phyloP scores from a whole-genome alignment of 768 basidiomycete genomes.

The Rubroboletus satanas region DNA sequence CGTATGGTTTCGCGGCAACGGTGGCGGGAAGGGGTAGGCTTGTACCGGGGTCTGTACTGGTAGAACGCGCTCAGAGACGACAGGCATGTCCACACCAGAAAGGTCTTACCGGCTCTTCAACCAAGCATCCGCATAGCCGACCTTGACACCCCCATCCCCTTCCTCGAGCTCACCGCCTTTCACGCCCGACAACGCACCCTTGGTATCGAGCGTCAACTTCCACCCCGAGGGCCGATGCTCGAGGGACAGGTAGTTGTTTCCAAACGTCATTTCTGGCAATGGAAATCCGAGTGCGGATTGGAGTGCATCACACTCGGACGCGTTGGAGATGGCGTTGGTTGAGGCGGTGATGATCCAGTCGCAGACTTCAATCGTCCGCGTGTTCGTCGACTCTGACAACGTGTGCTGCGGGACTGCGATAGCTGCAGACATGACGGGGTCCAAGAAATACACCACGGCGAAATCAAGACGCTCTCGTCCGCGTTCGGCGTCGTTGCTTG shows the following conservation, averaged over 20 bases:
- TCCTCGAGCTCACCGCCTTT: constrained; percentile 69
- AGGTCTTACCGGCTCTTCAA: constrained; percentile 68
- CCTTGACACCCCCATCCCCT: constrained; percentile 91
- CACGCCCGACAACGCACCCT: constrained; percentile 66
- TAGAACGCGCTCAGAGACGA: constrained; percentile 25
- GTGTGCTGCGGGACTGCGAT: constrained; percentile 57
- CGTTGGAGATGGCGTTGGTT: constrained; percentile 78
- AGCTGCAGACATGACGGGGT: constrained; percentile 37
- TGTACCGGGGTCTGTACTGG: constrained; percentile 66
- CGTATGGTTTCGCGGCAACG: constrained; percentile 79
- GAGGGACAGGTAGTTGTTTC: constrained; percentile 70
- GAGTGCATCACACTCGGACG: constrained; percentile 66
- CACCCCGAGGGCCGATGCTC: constrained; percentile 63
- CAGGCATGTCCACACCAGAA: neutral
- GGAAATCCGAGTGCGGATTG: constrained; percentile 68
- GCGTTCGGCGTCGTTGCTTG: constrained; percentile 3
- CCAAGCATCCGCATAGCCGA: constrained; percentile 95
- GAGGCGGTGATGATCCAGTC: constrained; percentile 69
- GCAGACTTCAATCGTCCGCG: constrained; percentile 61
- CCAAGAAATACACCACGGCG: constrained; percentile 10
- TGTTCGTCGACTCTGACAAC: constrained; percentile 64
- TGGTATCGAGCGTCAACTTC: constrained; percentile 61
- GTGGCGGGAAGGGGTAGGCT: constrained; percentile 65
- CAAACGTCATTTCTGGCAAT: constrained; percentile 96
- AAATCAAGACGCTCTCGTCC: neutral